phyloP scores from a whole-genome alignment of 768 basidiomycete genomes.

The Collybia sordida region DNA sequence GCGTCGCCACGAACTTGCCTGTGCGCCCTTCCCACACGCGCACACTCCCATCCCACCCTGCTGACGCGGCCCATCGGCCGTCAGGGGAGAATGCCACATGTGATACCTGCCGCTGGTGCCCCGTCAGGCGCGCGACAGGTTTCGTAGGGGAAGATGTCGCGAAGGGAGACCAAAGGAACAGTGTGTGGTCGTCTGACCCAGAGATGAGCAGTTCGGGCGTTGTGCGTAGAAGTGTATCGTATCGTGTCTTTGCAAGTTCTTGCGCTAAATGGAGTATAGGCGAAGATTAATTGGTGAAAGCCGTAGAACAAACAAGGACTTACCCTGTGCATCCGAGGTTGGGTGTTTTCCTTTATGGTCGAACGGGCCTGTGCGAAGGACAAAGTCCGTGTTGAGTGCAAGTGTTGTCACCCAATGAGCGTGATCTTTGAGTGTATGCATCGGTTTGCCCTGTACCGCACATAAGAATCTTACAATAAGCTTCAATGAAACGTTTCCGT shows the following conservation, averaged over 20 bases:
- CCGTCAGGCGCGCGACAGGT: constrained; percentile 73
- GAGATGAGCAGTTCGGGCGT: constrained; percentile 87
- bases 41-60: constrained; percentile 71
- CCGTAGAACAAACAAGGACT: constrained; percentile 6
- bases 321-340: constrained; percentile 80
- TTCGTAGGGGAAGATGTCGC: constrained; percentile 42
- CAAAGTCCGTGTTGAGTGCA: constrained; percentile 92
- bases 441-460: constrained; percentile 66
- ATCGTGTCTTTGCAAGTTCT: constrained; percentile 72
- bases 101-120: constrained; percentile 92
- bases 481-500: constrained; percentile 16
- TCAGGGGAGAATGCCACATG: constrained; percentile 96
- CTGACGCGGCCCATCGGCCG: constrained; percentile 88
- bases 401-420: constrained; percentile 99
- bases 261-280: constrained; percentile 51
- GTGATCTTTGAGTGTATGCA: constrained; percentile 89
- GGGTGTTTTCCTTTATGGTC: constrained; percentile 85
- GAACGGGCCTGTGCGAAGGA: constrained; percentile 92
- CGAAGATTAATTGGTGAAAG: neutral
- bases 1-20: constrained; percentile 86
- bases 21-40: constrained; percentile 88
- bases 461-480: neutral
- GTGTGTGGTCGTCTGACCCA: constrained; percentile 96
- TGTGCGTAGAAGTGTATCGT: constrained; percentile 62
- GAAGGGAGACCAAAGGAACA: constrained; percentile 93